A percentile compares a stretch with the other conserved stretches of the same genome.
Evolutionary conservation across 176 grass and related monocot species (phyloP).

Genomic region (Rhynchospora breviuscula): DNA sequence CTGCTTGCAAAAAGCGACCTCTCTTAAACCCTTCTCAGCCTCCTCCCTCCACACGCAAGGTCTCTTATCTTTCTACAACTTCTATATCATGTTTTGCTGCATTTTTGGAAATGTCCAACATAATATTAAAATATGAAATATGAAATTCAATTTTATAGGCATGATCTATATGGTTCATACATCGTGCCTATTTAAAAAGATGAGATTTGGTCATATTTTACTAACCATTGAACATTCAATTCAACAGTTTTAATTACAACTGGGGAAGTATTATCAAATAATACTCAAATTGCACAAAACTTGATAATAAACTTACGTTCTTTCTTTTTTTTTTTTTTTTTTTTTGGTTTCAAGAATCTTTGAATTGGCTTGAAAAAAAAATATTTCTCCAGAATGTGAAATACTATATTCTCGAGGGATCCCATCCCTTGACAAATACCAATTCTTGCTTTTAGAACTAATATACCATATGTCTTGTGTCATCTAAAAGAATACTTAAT

Average conservation of each 20-base stretch:
- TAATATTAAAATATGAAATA: neutral
- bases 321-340: neutral
- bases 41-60: conserved; percentile 67
- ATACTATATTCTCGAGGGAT: neutral
- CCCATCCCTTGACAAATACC: neutral
- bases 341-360: too few relatives aligned
- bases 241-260: neutral
- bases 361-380: neutral
- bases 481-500: neutral
- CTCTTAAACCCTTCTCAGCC: conserved; percentile 69
- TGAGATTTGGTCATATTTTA: conserved; percentile 6
- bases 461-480: neutral
- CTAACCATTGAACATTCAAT: neutral
- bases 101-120: neutral
- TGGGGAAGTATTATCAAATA: neutral
- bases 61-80: conserved; percentile 20
- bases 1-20: conserved; percentile 90
- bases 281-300: neutral
- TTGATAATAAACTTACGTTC: neutral
- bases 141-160: neutral
- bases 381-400: neutral
- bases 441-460: neutral
- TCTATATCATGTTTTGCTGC: neutral
- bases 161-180: neutral
- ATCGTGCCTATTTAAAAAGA: neutral